phyloP scores from a whole-genome alignment of 2,329 filamentous ascomycete species.

The Aureobasidium musti region DNA sequence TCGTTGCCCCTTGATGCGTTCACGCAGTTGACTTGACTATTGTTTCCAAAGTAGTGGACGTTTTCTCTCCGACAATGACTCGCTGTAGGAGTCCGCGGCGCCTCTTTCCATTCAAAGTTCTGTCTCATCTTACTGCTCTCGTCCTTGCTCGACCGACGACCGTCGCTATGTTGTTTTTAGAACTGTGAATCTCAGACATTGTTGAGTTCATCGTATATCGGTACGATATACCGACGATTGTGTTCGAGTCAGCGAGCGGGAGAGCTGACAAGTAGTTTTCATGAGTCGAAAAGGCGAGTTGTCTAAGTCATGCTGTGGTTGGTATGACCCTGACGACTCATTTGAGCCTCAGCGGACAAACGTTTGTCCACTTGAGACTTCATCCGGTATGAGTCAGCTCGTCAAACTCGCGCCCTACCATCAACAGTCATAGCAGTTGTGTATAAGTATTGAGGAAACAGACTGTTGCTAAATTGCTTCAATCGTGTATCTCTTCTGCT shows the following conservation, averaged over 20 bases:
- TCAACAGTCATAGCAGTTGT: background rate
- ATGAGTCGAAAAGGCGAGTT: background rate
- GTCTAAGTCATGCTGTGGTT: background rate
- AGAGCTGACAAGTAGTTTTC: background rate
- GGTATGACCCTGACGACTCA: background rate
- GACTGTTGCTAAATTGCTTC: background rate
- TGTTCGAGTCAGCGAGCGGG: background rate
- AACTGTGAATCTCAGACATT: background rate
- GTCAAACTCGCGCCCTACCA: background rate
- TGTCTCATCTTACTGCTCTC: background rate
- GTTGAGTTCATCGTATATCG: background rate
- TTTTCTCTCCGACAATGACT: background rate
- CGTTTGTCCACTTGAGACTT: background rate
- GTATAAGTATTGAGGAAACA: background rate
- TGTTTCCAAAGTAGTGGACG: background rate
- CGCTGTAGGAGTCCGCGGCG: background rate
- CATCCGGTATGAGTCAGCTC: background rate
- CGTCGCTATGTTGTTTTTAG: background rate
- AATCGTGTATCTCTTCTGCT: background rate
- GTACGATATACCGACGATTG: background rate
- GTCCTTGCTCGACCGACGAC: background rate
- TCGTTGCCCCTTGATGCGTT: conserved; percentile 1
- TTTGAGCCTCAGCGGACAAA: background rate
- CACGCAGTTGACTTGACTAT: background rate
- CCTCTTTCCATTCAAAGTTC: no score